Conservation (phyloP, 2,329 filamentous ascomycete genomes). For the Aspergillus costaricaensis region DNA sequence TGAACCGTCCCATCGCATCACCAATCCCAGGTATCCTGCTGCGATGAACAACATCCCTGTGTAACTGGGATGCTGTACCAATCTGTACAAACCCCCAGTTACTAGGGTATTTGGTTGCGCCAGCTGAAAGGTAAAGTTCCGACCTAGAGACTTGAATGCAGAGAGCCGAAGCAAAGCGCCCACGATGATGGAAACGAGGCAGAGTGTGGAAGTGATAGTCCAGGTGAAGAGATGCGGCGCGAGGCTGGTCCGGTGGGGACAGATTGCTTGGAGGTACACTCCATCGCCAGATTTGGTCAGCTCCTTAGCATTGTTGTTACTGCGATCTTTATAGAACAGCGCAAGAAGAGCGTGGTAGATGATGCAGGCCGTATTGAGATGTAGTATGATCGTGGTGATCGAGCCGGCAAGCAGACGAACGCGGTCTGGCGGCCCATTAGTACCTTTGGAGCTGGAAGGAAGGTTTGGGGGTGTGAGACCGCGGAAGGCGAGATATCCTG, state of each 20-base stretch:
- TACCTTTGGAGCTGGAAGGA: constrained; percentile 15
- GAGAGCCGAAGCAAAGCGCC: constrained; percentile 34
- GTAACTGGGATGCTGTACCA: constrained; percentile 58
- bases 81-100: constrained; percentile 52
- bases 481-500: constrained; percentile 19
- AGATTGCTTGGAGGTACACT: constrained; percentile 16
- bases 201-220: constrained; percentile 18
- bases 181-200: constrained; percentile 23
- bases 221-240: constrained; percentile 28
- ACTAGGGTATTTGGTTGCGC: constrained; percentile 49
- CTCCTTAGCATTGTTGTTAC: background rate
- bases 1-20: constrained; percentile 43
- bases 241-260: constrained; percentile 20
- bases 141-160: constrained; percentile 51
- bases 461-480: constrained; percentile 28
- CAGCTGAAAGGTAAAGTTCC: constrained; percentile 57
- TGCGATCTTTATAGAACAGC: constrained; percentile 6
- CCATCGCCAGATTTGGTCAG: constrained; percentile 1
- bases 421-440: constrained; percentile 21
- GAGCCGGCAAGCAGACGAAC: constrained; percentile 2
- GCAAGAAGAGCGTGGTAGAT: constrained; percentile 27
- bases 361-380: constrained; percentile 5
- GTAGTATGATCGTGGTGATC: constrained; percentile 8
- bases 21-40: constrained; percentile 24
- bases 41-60: constrained; percentile 44